Base-by-base conservation (phyloP, 345 rosid species). In the Aquilaria sinensis region DNA sequence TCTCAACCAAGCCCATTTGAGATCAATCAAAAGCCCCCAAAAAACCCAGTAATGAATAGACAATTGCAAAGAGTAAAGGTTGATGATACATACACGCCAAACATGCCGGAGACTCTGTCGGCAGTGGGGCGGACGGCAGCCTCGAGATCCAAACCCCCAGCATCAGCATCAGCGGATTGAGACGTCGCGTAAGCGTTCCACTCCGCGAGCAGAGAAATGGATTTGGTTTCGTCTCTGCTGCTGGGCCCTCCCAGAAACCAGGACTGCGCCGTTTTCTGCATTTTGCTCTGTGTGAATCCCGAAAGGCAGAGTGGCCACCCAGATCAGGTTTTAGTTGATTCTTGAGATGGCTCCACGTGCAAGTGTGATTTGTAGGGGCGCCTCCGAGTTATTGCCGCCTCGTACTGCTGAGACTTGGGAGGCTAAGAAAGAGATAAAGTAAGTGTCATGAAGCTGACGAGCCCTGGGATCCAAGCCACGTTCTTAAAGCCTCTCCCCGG, bases 181-280 rank as follows among this genome's bases (percentile, higher is more conserved):
- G 85, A 70, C n/a, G 88, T 67, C 41, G 85, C 70, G 53, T 83
- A 83, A 9, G 82, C 73, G 63, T 78, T 80, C 85, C 89, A 81
- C 63, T 83, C 85, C 1, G 80, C 81, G n/a, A 81, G 72, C 31
- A 81, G 65, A 37, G 85, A 80, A 12, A 77, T 47, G 10, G 73
- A 13, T 46, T 62, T 60, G 46, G 54, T 53, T 43, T 74, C 64
- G 67, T 64, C 65, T 63, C 65, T 58, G 57, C 67, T 61, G 68
- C 77, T 74, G 15, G 76, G 77, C 33, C 78, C 78, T 7, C 79
- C 82, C 13, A 68, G 57, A 70, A 79, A 79, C 83, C 83, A 79
- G 2, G 83, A 47, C 46, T 79, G 83, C 43, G 83, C 83, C 67
- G 78, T 73, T 30, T 68, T 76, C 65, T 79, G 77, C 83, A 79